Percentiles rank a stretch among this genome's conserved stretches.
Conservation (phyloP, 306 rosid genomes). For the Cucurbita moschata region DNA sequence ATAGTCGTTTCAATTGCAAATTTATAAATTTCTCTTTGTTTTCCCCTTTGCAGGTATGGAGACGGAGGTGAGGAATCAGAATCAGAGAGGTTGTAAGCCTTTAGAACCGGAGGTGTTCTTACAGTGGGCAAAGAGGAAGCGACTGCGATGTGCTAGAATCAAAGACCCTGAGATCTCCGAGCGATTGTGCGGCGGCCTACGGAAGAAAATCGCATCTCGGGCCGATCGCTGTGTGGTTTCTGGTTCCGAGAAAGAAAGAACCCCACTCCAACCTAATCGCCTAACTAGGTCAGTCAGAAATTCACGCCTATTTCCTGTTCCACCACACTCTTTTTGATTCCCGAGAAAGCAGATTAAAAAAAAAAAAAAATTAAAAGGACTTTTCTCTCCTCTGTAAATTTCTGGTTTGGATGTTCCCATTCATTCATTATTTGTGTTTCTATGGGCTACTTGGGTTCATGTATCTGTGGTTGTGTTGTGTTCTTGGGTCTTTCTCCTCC, state of each 20-base stretch:
- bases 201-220: conserved; percentile 32
- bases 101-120: conserved; percentile 56
- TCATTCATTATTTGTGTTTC: not conserved
- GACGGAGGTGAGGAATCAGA: conserved; percentile 52
- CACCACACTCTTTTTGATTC: not conserved
- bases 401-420: not conserved
- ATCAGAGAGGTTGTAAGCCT: conserved; percentile 29
- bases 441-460: not conserved
- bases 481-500: not conserved
- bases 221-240: conserved; percentile 27
- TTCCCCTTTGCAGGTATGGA: conserved; percentile 30
- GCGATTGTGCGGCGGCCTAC: conserved; percentile 38
- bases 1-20: conserved; percentile 2
- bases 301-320: conserved; percentile 1
- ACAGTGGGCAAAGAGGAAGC: conserved; percentile 65
- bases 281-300: conserved; percentile 35
- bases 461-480: not conserved
- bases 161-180: conserved; percentile 55
- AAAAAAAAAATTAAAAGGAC: not conserved
- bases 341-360: not conserved
- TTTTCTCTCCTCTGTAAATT: not conserved
- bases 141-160: conserved; percentile 59
- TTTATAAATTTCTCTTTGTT: not conserved
- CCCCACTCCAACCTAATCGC: conserved; percentile 43
- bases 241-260: conserved; percentile 30